Percentiles rank a stretch among this genome's conserved stretches.
These are phyloP conservation scores for Hyaloperonospora brassicae DNA, from an alignment of 352 stramenopile species.

Conservation along the genomic window DNA sequence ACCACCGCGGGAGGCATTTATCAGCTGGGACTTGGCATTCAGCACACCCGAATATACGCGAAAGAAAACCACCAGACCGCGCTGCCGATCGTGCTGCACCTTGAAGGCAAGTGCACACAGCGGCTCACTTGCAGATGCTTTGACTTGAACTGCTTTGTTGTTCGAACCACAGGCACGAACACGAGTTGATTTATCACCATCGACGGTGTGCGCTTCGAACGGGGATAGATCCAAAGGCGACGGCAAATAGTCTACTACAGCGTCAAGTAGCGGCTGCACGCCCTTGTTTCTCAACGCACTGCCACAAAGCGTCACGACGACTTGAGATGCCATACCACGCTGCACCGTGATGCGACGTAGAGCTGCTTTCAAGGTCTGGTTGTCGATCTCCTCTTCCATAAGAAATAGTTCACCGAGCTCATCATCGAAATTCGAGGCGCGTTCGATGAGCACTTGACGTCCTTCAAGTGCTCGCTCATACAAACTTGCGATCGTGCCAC, in stretches of 20 bases:
- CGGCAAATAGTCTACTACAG: conserved; percentile 96
- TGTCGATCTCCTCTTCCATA: conserved; percentile 55
- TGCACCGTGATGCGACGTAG: conserved; percentile 57
- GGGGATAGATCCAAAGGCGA: conserved; percentile 85
- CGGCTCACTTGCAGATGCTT: conserved; percentile 36
- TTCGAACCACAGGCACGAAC: conserved; percentile 6
- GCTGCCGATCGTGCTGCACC: conserved; percentile 70
- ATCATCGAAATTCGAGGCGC: conserved; percentile 62
- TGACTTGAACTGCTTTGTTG: conserved; percentile 24
- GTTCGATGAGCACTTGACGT: conserved; percentile 56
- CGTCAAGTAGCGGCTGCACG: conserved; percentile 96
- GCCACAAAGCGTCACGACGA: conserved; percentile 50
- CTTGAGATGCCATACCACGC: conserved; percentile 32
- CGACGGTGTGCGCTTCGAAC: conserved; percentile 47
- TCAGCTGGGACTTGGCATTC: conserved; percentile 66
- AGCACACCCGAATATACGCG: conserved; percentile 90
- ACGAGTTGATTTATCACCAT: conserved; percentile 30
- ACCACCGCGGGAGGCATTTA: conserved; percentile 56
- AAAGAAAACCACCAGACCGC: conserved; percentile 85
- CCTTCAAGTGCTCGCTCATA: conserved; percentile 32
- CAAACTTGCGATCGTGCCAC: conserved; percentile 46
- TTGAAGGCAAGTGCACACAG: conserved; percentile 63
- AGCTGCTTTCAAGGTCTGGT: conserved; percentile 38
- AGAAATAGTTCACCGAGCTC: conserved; percentile 66
- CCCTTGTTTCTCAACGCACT: conserved; percentile 82